These are phyloP conservation scores for Physcia stellaris DNA, from an alignment of 495 filamentous ascomycete species.

Conservation along the genomic window DNA sequence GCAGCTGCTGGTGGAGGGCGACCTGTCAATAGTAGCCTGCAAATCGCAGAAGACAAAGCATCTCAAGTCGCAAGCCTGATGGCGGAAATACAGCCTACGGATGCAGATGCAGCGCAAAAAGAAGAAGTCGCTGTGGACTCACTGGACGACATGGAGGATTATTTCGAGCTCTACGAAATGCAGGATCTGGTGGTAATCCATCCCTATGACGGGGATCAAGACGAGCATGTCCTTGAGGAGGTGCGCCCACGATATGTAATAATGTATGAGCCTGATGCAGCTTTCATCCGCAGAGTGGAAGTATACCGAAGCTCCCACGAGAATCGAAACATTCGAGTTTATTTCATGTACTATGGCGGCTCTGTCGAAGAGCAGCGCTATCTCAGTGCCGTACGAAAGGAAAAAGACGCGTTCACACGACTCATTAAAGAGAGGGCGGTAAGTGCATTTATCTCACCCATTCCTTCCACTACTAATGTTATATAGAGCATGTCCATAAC, in stretches of 20 bases:
- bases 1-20: slow-evolving; percentile 40
- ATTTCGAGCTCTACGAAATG: slow-evolving; percentile 88
- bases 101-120: slow-evolving; percentile 47
- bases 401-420: slow-evolving; percentile 90
- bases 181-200: slow-evolving; percentile 78
- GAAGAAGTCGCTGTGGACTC: slow-evolving; percentile 70
- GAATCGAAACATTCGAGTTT: slow-evolving; percentile 77
- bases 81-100: slow-evolving; percentile 53
- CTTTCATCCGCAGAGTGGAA: slow-evolving; percentile 88
- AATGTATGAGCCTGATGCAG: slow-evolving; percentile 96
- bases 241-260: slow-evolving; percentile 85
- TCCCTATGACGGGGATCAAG: slow-evolving; percentile 88
- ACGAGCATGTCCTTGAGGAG: slow-evolving; percentile 91
- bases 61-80: slow-evolving; percentile 55
- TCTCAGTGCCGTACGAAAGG: slow-evolving; percentile 70
- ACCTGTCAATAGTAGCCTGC: slow-evolving; percentile 51
- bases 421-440: slow-evolving; percentile 83
- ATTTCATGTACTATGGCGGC: slow-evolving; percentile 89
- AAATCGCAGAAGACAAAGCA: slow-evolving; percentile 68
- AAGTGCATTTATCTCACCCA: no score
- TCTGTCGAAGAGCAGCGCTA: slow-evolving; percentile 97
- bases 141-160: slow-evolving; percentile 78
- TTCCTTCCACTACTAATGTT: no score
- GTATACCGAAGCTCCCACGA: slow-evolving; percentile 91
- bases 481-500: slow-evolving; percentile 69